Conservation (phyloP, 2,329 filamentous ascomycete species). For the Fusarium agapanthi region DNA sequence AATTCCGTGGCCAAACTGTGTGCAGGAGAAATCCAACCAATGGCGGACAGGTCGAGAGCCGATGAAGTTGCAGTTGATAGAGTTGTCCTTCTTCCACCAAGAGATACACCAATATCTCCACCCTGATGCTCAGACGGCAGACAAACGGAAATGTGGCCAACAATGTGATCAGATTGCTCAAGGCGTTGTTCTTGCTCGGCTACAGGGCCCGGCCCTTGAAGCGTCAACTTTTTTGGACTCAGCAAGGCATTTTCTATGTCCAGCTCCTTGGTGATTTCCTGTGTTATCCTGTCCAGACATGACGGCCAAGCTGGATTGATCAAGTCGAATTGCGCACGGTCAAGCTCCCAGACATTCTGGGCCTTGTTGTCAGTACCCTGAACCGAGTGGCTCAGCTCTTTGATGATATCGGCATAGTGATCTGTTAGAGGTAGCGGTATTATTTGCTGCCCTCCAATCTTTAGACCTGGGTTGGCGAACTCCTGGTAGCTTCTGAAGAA, state of each 20-base stretch:
- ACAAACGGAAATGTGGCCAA: constrained; percentile 11
- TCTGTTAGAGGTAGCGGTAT: constrained; percentile 22
- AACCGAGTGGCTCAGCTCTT: background rate
- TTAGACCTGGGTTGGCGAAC: constrained; percentile 24
- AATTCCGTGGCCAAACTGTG: constrained; percentile 1
- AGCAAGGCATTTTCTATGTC: background rate
- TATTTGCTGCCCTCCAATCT: background rate
- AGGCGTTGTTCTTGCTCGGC: background rate
- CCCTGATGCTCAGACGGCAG: constrained; percentile 22
- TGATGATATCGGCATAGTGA: constrained; percentile 5
- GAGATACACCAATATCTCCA: constrained; percentile 15
- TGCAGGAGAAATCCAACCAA: constrained; percentile 13
- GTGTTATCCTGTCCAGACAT: background rate
- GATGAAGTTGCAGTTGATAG: constrained; percentile 3
- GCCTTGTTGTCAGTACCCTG: background rate
- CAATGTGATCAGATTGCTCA: background rate
- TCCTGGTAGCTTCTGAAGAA: constrained; percentile 4
- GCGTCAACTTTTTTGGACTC: constrained; percentile 1
- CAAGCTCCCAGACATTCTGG: constrained; percentile 19
- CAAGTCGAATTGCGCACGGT: constrained; percentile 14
- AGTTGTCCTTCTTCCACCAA: background rate
- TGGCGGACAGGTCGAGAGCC: constrained; percentile 12
- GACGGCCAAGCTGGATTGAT: constrained; percentile 17
- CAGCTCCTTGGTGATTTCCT: background rate
- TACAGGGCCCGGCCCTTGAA: constrained; percentile 9